Evolutionary conservation across 2,329 filamentous ascomycete species (phyloP).

Genomic region (Penicillium palitans): DNA sequence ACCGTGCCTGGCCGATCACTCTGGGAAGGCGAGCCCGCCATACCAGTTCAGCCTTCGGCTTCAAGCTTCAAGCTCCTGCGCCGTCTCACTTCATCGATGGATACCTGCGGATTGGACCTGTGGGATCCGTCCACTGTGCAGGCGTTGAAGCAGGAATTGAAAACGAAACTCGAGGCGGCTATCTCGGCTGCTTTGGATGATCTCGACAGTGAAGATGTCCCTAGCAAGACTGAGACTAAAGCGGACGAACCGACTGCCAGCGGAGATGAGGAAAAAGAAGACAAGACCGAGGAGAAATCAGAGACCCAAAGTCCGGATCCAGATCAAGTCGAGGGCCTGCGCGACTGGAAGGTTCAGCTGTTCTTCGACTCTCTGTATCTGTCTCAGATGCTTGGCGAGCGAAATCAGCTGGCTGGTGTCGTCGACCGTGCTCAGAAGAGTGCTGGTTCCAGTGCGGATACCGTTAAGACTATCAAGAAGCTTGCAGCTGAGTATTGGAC

Average conservation of each 20-base stretch:
- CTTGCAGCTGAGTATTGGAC: conserved; percentile 76
- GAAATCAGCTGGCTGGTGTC: conserved; percentile 49
- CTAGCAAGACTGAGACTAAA: neutral
- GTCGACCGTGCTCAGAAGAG: conserved; percentile 48
- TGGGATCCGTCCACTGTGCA: conserved; percentile 72
- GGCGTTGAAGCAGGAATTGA: conserved; percentile 61
- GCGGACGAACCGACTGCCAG: neutral
- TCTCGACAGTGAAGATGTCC: conserved; percentile 14
- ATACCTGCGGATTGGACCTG: conserved; percentile 68
- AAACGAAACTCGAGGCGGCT: conserved; percentile 47
- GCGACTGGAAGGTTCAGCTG: conserved; percentile 40
- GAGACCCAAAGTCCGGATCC: neutral
- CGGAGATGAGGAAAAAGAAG: conserved; percentile 7
- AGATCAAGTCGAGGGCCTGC: conserved; percentile 16
- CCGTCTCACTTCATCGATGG: conserved; percentile 66
- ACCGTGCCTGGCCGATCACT: conserved; percentile 63
- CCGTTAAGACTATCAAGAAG: conserved; percentile 59
- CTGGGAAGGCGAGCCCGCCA: conserved; percentile 75
- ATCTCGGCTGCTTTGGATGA: conserved; percentile 26
- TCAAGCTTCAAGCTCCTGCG: conserved; percentile 71
- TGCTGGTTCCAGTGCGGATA: conserved; percentile 52
- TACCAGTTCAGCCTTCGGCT: conserved; percentile 79
- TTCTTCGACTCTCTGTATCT: conserved; percentile 42
- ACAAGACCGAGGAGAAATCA: neutral
- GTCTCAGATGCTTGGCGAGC: conserved; percentile 27